Evolutionary conservation across 768 basidiomycete genomes (phyloP).

Genomic region (Fibroporia radiculosa): DNA sequence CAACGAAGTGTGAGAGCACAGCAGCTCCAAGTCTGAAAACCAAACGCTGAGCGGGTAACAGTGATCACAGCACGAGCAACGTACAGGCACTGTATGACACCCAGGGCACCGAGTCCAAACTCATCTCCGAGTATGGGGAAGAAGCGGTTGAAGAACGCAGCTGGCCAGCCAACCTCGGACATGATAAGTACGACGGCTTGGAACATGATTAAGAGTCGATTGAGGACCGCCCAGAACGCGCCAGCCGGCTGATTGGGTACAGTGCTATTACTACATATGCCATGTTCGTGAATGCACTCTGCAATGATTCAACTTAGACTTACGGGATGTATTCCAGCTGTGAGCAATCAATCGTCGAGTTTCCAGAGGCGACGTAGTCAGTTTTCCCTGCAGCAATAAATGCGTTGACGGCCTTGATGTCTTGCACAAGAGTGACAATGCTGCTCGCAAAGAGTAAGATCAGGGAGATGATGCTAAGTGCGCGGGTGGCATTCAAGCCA

Average conservation of each 20-base stretch:
- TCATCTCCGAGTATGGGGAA: conserved; percentile 80
- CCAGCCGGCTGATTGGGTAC: conserved; percentile 91
- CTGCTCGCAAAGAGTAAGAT: conserved; percentile 30
- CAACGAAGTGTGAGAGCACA: conserved; percentile 57
- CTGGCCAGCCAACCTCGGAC: conserved; percentile 79
- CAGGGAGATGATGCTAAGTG: conserved; percentile 35
- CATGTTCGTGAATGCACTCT: neutral
- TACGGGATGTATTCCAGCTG: conserved; percentile 78
- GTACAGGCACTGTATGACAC: conserved; percentile 73
- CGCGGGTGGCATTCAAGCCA: conserved; percentile 70
- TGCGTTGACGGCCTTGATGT: conserved; percentile 66
- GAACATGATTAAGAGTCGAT: conserved; percentile 80
- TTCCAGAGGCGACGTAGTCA: conserved; percentile 8
- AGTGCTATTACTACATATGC: conserved; percentile 52
- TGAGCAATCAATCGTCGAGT: conserved; percentile 22
- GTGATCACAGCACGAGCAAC: conserved; percentile 1
- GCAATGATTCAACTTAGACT: too few relatives aligned
- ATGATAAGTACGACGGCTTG: conserved; percentile 75
- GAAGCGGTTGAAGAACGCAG: conserved; percentile 70
- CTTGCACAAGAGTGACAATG: conserved; percentile 64
- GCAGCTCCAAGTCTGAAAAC: conserved; percentile 43
- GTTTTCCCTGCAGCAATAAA: conserved; percentile 39
- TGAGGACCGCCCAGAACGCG: conserved; percentile 85
- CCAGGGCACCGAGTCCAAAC: conserved; percentile 83
- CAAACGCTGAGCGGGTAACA: neutral